phyloP scores from a whole-genome alignment of 148 eudicot species.

The Cornus suecica region DNA sequence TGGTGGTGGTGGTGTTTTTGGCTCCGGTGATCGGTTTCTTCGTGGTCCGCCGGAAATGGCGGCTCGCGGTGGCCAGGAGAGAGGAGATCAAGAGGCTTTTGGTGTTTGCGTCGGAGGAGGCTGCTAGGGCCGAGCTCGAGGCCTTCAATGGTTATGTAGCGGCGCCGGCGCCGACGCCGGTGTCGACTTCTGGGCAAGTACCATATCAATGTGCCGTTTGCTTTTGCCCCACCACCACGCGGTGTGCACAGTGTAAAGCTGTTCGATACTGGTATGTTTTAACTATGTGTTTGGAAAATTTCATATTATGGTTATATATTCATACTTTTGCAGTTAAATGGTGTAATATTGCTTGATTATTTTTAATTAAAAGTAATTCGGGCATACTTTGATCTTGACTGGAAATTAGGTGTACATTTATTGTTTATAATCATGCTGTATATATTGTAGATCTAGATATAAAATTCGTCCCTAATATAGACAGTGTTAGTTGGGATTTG shows the following conservation, averaged over 20 bases:
- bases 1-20: slow-evolving; percentile 16
- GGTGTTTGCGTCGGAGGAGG: slow-evolving; percentile 62
- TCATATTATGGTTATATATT: neutral
- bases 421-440: neutral
- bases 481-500: neutral
- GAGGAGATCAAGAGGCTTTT: slow-evolving; percentile 70
- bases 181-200: neutral
- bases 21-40: slow-evolving; percentile 37
- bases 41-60: slow-evolving; percentile 65
- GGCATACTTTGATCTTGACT: slow-evolving; percentile 1
- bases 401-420: neutral
- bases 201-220: slow-evolving; percentile 56
- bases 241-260: slow-evolving; percentile 61
- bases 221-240: slow-evolving; percentile 36
- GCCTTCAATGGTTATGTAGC: neutral
- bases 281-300: neutral
- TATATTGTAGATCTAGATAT: too few relatives aligned
- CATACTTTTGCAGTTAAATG: neutral
- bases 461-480: neutral
- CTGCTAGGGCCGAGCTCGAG: slow-evolving; percentile 64
- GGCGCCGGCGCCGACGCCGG: neutral
- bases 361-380: neutral
- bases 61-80: slow-evolving; percentile 41
- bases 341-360: neutral
- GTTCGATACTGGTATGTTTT: slow-evolving; percentile 59